Evolutionary conservation across 306 rosid genomes (phyloP).

Genomic region (Cicer chorassanicum): DNA sequence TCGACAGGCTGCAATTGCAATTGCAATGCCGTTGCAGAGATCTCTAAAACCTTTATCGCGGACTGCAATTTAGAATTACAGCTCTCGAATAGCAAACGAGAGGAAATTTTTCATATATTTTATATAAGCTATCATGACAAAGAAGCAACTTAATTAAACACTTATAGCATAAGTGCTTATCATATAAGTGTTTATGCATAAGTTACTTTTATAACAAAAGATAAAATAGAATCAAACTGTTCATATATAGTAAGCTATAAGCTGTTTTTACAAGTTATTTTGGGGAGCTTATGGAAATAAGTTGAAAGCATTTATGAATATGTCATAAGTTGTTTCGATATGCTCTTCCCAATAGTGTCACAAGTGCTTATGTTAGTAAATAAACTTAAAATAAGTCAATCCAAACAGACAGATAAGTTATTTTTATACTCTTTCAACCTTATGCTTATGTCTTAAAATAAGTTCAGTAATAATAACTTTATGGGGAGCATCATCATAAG

Average conservation of each 20-base stretch:
- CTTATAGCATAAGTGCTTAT: neutral
- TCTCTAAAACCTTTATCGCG: too few species aligned
- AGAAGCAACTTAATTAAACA: neutral
- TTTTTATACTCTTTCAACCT: neutral
- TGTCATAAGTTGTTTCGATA: neutral
- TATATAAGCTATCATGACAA: too few species aligned
- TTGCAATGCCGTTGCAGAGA: too few species aligned
- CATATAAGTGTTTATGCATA: neutral
- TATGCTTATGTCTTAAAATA: neutral
- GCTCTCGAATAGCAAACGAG: too few species aligned
- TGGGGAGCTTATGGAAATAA: neutral
- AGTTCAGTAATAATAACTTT: neutral
- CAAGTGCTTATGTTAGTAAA: neutral
- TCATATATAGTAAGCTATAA: neutral
- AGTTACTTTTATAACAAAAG: neutral
- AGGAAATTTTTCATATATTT: too few species aligned
- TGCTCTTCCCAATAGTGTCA: neutral
- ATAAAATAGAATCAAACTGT: neutral
- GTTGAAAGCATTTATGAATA: neutral
- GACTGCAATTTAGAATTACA: too few species aligned
- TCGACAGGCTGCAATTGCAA: too few species aligned
- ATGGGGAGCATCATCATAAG: neutral
- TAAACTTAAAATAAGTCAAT: neutral
- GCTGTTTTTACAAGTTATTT: neutral
- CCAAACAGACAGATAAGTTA: neutral